Base-by-base conservation (phyloP, 495 filamentous ascomycete genomes). In the Penicillium samsonianum region DNA sequence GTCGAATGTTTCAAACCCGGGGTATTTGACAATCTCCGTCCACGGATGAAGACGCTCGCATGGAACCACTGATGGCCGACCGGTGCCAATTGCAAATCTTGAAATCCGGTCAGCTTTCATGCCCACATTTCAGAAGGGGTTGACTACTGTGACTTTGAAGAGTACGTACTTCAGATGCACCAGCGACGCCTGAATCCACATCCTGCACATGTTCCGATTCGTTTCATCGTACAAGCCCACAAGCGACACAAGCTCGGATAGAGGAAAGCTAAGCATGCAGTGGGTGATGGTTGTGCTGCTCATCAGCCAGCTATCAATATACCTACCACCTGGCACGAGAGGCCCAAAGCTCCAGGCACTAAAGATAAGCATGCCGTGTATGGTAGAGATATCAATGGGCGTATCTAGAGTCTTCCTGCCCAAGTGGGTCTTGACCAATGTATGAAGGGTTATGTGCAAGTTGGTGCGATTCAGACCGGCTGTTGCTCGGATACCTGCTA, bases 271-370 rank as follows among this genome's bases (percentile, higher is more conserved):
- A 3, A 55, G 43, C 53, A 55, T 46, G 31, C 53, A 55, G 30
- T 55, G 53, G 22, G 53, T 55, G 2, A 55, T 55, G 9, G 53
- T 55, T 5, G 53, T 55, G 11, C 53, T 55, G 33, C 53, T 55
- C 53, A 55, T 55, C 20, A 55, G 20, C 53, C 53, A 55, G 14
- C 53, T 55, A 26, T 55, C 53, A 30, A 55, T 55, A 28, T 55
- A 55, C 7, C 42, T 23, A 28, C 53, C 53, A 38, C 53, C 53
- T 10, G 53, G 42, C n/a, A 55, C 42, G 11, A 55, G 53, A 9
- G 53, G 53, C 20, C 53, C 53, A 38, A 55, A 55, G 11, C 53
- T 55, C 53, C 53, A 55, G 7, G 33, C 53, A 8, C 53, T 55
- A 30, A 47, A 55, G 14, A 55, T 55, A 11, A 55, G 41, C 53